Conservation (phyloP, 305 asterid genomes). For the Fraxinus sp. region DNA sequence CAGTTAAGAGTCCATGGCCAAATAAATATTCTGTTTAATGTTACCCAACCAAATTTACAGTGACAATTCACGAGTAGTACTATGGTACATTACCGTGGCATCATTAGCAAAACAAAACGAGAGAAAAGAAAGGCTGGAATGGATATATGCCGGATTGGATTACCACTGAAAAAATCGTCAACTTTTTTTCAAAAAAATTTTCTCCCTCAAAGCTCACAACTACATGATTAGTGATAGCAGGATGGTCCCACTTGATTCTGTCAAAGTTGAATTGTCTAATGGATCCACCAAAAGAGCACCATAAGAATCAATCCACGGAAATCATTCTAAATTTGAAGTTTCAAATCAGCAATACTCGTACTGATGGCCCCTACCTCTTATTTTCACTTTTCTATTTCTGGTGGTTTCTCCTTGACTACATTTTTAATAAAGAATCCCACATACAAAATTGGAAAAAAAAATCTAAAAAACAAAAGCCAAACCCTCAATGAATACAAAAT, state of each 20-base stretch:
- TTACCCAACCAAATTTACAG: background rate
- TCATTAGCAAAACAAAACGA: background rate
- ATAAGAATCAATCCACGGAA: background rate
- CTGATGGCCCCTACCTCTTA: background rate
- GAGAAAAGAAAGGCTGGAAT: background rate
- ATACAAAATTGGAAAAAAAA: background rate
- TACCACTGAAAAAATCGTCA: background rate
- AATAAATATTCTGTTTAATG: background rate
- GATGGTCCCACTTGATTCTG: background rate
- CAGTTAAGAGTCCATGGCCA: background rate
- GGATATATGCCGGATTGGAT: background rate
- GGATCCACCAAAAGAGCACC: background rate
- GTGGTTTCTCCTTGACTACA: slow-evolving; percentile 1
- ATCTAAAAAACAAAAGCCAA: slow-evolving; percentile 7
- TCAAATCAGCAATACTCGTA: background rate
- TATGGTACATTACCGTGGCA: background rate
- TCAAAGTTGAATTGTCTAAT: background rate
- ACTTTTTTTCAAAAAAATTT: background rate
- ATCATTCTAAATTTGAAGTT: background rate
- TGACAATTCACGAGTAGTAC: background rate
- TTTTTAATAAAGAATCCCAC: background rate
- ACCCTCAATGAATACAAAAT: slow-evolving; percentile 1
- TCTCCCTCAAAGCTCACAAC: background rate
- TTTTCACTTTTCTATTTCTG: background rate
- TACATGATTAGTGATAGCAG: background rate